Evolutionary conservation across 345 rosid genomes (phyloP), one percentile per base, ranked within the genome.

Genomic region (Gossypium rotundifolium): DNA sequence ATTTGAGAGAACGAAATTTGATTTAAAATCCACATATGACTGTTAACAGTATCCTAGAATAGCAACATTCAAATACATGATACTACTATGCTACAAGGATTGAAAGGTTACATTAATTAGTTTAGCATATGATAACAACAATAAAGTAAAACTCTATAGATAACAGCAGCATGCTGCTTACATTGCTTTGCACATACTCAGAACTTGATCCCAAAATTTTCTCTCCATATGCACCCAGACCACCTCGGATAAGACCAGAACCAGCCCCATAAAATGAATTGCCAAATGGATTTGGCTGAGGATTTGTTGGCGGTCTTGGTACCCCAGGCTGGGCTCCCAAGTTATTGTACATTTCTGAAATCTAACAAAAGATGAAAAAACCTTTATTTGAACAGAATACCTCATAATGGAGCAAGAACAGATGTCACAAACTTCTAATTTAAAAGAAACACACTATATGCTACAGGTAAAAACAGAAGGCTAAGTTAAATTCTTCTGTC

Each of bases 121-220:
- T 55, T 55, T 55, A 68, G 14, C 23, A 49, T 25, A 25, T 13
- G 20, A n/a, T 25, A 27, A 49, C 4, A 69, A 11, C 59, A 27
- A 69, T 27, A 58, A 29, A 17, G 45, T 51, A 27, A 17, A 27
- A 18, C 22, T 49, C 16, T 49, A 20, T 8, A 27, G 23, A 17
- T 10, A 17, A 29, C 40, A 12, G 17, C 12, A 52, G 71, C 63
- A 66, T 62, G 77, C 75, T 12, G 77, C 98, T 91, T 83, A 95
- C 99, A 83, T 95, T 95, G 83, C 99, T 93, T 86, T 94, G 98
- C 78, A 95, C 98, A 69, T 93, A 95, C 79, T 95, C 99, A 54
- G 98, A 91, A 77, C 98, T 93, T 7, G 98, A 90, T 16, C 99
- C 98, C 14, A 95, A 80, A 68, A 93, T 86, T 78, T 86, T 93